Base-by-base conservation (phyloP, 1,284 basidiomycete genomes). In the Malassezia globosa region DNA sequence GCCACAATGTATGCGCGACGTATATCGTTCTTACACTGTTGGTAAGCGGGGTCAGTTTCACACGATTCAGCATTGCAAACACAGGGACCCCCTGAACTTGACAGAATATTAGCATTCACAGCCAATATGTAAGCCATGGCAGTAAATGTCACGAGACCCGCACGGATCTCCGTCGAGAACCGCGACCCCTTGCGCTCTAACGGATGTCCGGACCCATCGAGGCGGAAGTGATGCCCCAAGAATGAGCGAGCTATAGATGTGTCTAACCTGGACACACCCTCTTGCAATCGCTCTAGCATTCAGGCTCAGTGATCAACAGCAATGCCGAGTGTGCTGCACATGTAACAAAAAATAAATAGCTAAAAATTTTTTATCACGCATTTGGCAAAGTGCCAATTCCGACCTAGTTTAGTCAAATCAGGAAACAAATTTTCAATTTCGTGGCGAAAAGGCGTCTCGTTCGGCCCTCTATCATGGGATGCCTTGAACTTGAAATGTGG, bases 161-260 rank as follows among this genome's bases (percentile, higher is more conserved):
- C 64, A 11, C 67, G 61, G 21, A 70, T 52, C 55, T 70, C 67
- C 29, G 56, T 58, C 18, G 65, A 51, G 53, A 88, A 89, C 49
- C 80, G 76, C 21, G 85, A 83, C 22, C 84, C 85, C 47, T 76
- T 73, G 53, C 87, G 81, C 68, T 83, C 82, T 49, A 80, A 79
- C 23, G 79, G 77, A 65, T 82, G 83, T 19, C 85, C 86, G 33
- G 81, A 83, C 10, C 85, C 86, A 61, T 88, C 86, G 24, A 90
- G 77, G 42, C 80, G 78, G 76, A 90, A 89, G 80, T 83, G 86
- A 64, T 80, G 76, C 42, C 87, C 87, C 27, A 86, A 75, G 46
- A 75, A 73, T 22, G 83, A 82, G 64, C 77, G 76, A 10, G 87
- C 87, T 45, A 87, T 72, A 23, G 52, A 46, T 40, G 64, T 54